Evolutionary conservation across 176 grass and related monocot genomes (phyloP).

Genomic region (Oryza coarctata): DNA sequence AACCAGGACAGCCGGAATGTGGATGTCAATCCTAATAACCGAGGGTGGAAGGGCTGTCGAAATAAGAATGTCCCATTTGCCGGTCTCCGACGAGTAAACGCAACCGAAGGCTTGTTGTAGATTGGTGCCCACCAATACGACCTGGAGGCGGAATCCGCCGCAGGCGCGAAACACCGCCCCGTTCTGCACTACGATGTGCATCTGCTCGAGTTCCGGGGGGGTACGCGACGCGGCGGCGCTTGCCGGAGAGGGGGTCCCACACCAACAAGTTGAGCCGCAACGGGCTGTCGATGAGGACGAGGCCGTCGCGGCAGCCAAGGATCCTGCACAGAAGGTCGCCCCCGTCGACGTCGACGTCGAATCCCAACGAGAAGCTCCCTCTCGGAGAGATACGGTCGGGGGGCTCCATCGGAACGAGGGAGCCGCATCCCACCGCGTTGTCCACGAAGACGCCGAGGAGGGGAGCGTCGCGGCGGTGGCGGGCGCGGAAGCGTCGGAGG

Average conservation of each 20-base stretch:
- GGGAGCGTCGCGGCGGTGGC: neutral
- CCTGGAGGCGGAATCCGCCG: neutral
- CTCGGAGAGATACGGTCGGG: neutral
- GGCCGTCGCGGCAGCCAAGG: conserved; percentile 34
- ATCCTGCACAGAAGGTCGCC: neutral
- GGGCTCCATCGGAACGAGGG: neutral
- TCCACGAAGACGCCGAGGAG: conserved; percentile 15
- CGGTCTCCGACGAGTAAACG: conserved; percentile 9
- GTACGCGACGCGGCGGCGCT: neutral
- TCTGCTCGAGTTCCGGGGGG: too few relatives aligned
- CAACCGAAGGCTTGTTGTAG: neutral
- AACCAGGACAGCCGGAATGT: neutral
- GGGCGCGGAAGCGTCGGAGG: too few relatives aligned
- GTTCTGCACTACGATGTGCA: neutral
- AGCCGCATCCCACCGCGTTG: too few relatives aligned
- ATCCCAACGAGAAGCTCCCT: neutral
- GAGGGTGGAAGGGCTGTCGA: neutral
- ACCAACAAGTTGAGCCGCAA: neutral
- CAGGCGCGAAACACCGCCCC: neutral
- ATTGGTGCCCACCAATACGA: neutral
- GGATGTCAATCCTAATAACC: too few relatives aligned
- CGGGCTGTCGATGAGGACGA: neutral
- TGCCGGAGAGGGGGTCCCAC: neutral
- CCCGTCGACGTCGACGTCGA: neutral
- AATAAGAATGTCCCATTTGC: neutral